Conservation (phyloP, 2,329 filamentous ascomycete genomes). For the Cladosporium austrohemisphaericum region DNA sequence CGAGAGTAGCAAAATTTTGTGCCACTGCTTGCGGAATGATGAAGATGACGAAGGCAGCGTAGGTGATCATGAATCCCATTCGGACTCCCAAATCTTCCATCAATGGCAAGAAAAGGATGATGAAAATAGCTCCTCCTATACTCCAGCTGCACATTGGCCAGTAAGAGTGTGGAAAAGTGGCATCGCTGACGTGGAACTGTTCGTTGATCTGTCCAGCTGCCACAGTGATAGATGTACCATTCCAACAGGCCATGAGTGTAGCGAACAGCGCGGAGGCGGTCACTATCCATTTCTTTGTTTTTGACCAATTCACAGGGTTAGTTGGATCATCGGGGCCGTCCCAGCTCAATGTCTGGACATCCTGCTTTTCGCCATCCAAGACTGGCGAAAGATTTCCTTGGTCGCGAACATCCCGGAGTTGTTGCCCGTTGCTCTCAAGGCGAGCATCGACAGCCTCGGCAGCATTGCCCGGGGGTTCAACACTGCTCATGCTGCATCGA, state of each 20-base stretch:
- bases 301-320: slow-evolving; percentile 36
- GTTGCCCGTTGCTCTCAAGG: slow-evolving; percentile 6
- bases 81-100: slow-evolving; percentile 38
- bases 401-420: slow-evolving; percentile 12
- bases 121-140: slow-evolving; percentile 35
- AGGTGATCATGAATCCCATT: slow-evolving; percentile 29
- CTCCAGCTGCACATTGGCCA: slow-evolving; percentile 38
- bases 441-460: slow-evolving; percentile 7
- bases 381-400: not conserved
- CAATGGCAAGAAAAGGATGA: slow-evolving; percentile 35
- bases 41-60: slow-evolving; percentile 36
- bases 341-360: slow-evolving; percentile 42
- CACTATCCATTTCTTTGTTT: slow-evolving; percentile 33
- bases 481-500: slow-evolving; percentile 9
- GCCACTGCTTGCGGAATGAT: slow-evolving; percentile 39
- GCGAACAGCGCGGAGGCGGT: slow-evolving; percentile 31
- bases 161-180: slow-evolving; percentile 37
- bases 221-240: slow-evolving; percentile 37
- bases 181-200: slow-evolving; percentile 34
- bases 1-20: slow-evolving; percentile 36
- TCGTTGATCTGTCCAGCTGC: slow-evolving; percentile 33
- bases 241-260: slow-evolving; percentile 32
- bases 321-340: slow-evolving; percentile 46
- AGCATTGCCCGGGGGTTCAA: not conserved
- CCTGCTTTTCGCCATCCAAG: slow-evolving; percentile 16